Base-by-base conservation (phyloP, 2,329 filamentous ascomycete species). In the Metarhizium rileyi region DNA sequence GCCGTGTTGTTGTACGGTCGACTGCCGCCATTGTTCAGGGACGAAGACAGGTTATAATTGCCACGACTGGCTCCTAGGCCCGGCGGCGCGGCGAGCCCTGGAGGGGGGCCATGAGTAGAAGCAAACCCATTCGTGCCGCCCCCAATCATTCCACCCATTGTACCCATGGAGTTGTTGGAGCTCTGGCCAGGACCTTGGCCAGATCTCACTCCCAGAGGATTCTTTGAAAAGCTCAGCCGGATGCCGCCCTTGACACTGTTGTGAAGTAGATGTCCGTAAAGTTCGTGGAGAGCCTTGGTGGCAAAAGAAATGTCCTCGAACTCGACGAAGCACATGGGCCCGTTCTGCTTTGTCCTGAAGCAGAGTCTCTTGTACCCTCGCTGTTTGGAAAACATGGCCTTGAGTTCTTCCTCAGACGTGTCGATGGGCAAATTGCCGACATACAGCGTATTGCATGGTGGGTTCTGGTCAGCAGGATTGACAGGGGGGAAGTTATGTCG, bases 301-400 rank as follows among this genome's bases (percentile, higher is more conserved):
- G 93, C 91, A 61, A 89, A 91, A 1, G 87, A 86, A 10, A 95
- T 78, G 60, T 96, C 90, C 61, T 97, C 91, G 59, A 97, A 98
- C 66, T 98, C 93, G 35, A 98, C 93, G 66, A 97, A 97, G 64
- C 93, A 97, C 90, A 97, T 97, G 2, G 91, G 91, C 0, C 91
- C 91, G 59, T 96, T 95, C 56, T 87, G 81, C 72, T 97, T 97
- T 48, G 90, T 94, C 30, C 91, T 81, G 74, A 96, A 95, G 63
- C 90, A 95, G 7, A 98, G 81, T 26, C 93, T 80, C 70, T 95
- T 97, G 72, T 96, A 98, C 3, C 93, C 93, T 44, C 90, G 84
- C 65, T 94, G 88, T 68, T 90, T 91, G 25, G 86, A 90, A 63
- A 98, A 98, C 62, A 96, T 78, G 22, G 86, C 81, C 69, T 97